phyloP scores from a whole-genome alignment of 2,329 filamentous ascomycete genomes.

The Epicoccum nigrum region DNA sequence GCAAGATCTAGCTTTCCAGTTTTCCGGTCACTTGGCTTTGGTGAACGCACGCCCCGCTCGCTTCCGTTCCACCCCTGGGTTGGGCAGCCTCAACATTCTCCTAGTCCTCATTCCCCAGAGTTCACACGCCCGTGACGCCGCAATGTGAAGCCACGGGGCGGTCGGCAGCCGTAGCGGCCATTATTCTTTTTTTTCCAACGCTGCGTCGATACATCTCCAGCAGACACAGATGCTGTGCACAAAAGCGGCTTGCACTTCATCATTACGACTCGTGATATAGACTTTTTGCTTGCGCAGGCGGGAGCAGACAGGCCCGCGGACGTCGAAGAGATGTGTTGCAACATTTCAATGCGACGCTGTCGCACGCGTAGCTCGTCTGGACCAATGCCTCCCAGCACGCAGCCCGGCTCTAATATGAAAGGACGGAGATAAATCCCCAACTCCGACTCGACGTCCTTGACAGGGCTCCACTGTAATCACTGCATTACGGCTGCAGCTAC shows the following conservation, averaged over 20 bases:
- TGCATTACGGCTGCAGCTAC: not conserved
- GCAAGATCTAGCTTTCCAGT: conserved; percentile 6
- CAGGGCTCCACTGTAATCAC: not conserved
- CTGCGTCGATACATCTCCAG: conserved; percentile 1
- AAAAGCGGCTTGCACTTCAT: conserved; percentile 14
- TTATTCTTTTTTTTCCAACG: not conserved
- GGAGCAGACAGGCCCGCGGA: conserved; percentile 1
- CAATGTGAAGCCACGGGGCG: conserved; percentile 1
- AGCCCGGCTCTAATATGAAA: conserved; percentile 9
- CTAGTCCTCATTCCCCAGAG: too few species aligned
- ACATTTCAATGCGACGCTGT: conserved; percentile 24
- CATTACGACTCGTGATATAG: conserved; percentile 10
- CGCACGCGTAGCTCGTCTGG: conserved; percentile 1
- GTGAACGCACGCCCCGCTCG: conserved; percentile 22
- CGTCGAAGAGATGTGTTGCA: conserved; percentile 12
- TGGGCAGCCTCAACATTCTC: conserved; percentile 16
- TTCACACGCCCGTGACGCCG: conserved; percentile 4
- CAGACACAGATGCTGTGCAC: conserved; percentile 6
- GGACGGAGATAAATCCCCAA: not conserved
- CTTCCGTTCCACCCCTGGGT: conserved; percentile 26
- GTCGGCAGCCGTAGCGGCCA: not conserved
- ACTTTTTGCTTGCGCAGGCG: not conserved
- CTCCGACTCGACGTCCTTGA: not conserved
- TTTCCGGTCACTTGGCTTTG: conserved; percentile 31
- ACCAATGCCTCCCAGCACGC: not conserved